Evolutionary conservation across 2,329 filamentous ascomycete genomes (phyloP), one percentile per base, ranked within the genome.

Genomic region (Colletotrichum plurivorum): DNA sequence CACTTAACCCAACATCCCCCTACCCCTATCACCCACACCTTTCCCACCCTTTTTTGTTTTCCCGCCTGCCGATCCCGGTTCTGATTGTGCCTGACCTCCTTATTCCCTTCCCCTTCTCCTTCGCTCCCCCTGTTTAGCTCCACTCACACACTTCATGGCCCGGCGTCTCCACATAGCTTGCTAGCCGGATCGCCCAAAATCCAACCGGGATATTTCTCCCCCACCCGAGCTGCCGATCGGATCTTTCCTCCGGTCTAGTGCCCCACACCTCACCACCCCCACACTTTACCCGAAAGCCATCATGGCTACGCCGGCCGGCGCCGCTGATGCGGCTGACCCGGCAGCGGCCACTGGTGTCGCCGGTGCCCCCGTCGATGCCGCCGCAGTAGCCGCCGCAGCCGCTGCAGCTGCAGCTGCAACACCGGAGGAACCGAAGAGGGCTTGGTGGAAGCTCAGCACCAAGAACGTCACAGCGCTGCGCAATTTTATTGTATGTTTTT

Each of bases 291-390:
- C 41, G 41, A 39, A 31, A 49, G 20, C 43, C 27, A 69, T 60
- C 62, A 69, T 69, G 66, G 66, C 66, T 31, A 69, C 66, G 55
- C 62, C 66, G 66, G 66, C 62, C 66, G 62, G 51, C 61, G 66
- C 55, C 45, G 66, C 66, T 45, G 41, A 39, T 18, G 66, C 66
- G 55, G 51, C 66, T 15, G 62, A 18, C n/a, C 55, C 66, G 62
- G 62, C 43, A 8, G 54, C 62, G 45, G 62, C 67, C 41, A 31
- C 54, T 13, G 45, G 45, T 13, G 58, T 39, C 10, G 49, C 67
- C 46, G 20, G 13, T 12, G 58, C 31, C 16, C 46, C 58, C 18
- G 16, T 25, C 36, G 63, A 66, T 1, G 52, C 67, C 27, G 57
- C 48, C 10, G 51, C 54, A 36, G 31, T 36, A 36, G 31, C 31